A percentile compares a stretch with the other conserved stretches of the same genome.
These are phyloP conservation scores for Hortiboletus flavorubellus DNA, from an alignment of 768 basidiomycete species.

Conservation along the genomic window DNA sequence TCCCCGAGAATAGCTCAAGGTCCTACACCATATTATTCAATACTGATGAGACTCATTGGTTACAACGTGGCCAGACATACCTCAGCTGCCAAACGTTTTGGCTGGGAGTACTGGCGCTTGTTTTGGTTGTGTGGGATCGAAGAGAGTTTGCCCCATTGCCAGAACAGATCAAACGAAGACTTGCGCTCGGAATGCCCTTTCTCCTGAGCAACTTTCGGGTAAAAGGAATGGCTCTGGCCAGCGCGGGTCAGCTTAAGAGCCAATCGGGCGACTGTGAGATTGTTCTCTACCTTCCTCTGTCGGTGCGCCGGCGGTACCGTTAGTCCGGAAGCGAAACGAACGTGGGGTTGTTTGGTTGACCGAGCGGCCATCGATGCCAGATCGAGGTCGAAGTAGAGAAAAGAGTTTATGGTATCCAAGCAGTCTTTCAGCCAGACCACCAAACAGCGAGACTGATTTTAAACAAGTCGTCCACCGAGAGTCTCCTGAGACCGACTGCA, in stretches of 20 bases:
- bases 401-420: not conserved
- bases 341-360: conserved; percentile 17
- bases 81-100: not conserved
- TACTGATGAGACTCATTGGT: not conserved
- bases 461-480: not conserved
- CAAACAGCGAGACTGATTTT: conserved; percentile 6
- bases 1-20: not conserved
- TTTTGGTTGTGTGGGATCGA: conserved; percentile 8
- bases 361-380: conserved; percentile 22
- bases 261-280: not conserved
- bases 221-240: conserved; percentile 28
- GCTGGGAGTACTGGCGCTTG: not conserved
- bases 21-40: not conserved
- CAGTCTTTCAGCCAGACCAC: not conserved
- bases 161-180: conserved; percentile 37
- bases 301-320: conserved; percentile 32
- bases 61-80: conserved; percentile 3
- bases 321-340: conserved; percentile 34
- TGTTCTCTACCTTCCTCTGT: conserved; percentile 28
- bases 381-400: conserved; percentile 8
- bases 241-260: not conserved
- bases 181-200: conserved; percentile 33
- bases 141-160: conserved; percentile 33
- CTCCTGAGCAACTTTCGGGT: conserved; percentile 41
- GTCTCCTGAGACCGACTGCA: too few relatives aligned